Evolutionary conservation across 2,329 filamentous ascomycete species (phyloP), one percentile per base, ranked within the genome.

Genomic region (Tolypocladium endophyticum): DNA sequence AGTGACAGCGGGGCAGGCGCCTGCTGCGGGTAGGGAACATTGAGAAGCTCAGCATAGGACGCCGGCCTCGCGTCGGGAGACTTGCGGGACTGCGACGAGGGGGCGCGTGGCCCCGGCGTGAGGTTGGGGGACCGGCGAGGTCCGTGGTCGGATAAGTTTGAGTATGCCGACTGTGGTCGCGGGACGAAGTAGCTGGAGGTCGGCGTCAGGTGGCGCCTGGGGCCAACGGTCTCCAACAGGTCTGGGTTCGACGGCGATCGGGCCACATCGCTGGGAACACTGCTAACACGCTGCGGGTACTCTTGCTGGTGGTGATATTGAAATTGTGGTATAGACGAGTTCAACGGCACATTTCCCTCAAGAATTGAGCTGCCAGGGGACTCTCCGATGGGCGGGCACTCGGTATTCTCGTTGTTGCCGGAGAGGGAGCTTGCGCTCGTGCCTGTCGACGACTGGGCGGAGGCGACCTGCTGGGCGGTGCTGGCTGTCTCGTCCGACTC

Each of bases 1-100:
- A 96, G 80, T 35, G 83, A 69, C 76, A 90, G 68, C 75, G 90
- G 72, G 75, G 85, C 80, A 5, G 83, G 82, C 2, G 79, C 81
- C 60, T 90, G 90, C 72, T 95, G 92, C 30, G 89, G 89, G 71
- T 95, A 96, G 0, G 89, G 89, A 16, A 83, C 77, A 67, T 85
- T 87, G 61, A 87, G 76, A 55, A 87, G 73, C 66, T 87, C 85
- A 4, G 78, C 80, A 64, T 85, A 85, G 6, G 81, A 80, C 18
- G 77, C 76, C 23, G 76, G 75, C 50, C 83, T 77, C 25, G 71
- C 74, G 63, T 86, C 83, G 2, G 83, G 83, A 2, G 83, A 85
- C 64, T 74, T 81, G 58, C 82, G 79, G 38, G 79, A 80, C 52
- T 80, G 76, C 4, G 71, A 70, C 3, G 82, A 82, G 2, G 78